phyloP scores from a whole-genome alignment of 441 rosid species.

The Raphanus hybrid region DNA sequence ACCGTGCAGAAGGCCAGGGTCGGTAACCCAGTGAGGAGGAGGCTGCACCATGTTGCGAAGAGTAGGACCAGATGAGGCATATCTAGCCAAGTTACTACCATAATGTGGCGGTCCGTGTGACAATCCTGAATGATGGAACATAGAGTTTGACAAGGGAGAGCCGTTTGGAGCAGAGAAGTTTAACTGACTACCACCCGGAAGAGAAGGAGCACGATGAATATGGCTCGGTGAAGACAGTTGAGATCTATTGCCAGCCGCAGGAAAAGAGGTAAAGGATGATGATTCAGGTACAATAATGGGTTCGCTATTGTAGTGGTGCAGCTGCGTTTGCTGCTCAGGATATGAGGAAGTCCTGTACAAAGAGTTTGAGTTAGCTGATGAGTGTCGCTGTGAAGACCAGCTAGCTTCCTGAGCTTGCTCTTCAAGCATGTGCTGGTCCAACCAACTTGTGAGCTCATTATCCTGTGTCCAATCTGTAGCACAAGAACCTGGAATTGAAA shows the following conservation, averaged over 20 bases:
- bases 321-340: constrained; percentile 70
- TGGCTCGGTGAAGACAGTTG: constrained; percentile 63
- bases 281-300: constrained; percentile 71
- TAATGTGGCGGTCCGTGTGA: constrained; percentile 53
- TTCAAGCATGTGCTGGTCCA: constrained; percentile 68
- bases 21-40: constrained; percentile 79
- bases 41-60: constrained; percentile 64
- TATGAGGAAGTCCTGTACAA: constrained; percentile 85
- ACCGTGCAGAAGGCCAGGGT: constrained; percentile 43
- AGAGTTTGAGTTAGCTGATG: constrained; percentile 68
- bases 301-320: constrained; percentile 71
- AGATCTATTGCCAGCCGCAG: constrained; percentile 69
- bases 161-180: constrained; percentile 61
- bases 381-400: constrained; percentile 80
- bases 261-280: constrained; percentile 68
- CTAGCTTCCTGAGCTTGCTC: constrained; percentile 65
- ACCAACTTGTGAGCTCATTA: constrained; percentile 71
- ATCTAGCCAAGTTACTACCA: constrained; percentile 63
- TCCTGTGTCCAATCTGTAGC: constrained; percentile 89
- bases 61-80: constrained; percentile 59
- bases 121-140: constrained; percentile 59
- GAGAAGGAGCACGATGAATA: constrained; percentile 57
- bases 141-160: constrained; percentile 55
- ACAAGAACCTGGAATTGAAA: constrained; percentile 70
- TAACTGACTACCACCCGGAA: constrained; percentile 55